A percentile compares a stretch with the other conserved stretches of the same genome.
Evolutionary conservation across 345 rosid species (phyloP).

Genomic region (Eucalyptus paniculata): DNA sequence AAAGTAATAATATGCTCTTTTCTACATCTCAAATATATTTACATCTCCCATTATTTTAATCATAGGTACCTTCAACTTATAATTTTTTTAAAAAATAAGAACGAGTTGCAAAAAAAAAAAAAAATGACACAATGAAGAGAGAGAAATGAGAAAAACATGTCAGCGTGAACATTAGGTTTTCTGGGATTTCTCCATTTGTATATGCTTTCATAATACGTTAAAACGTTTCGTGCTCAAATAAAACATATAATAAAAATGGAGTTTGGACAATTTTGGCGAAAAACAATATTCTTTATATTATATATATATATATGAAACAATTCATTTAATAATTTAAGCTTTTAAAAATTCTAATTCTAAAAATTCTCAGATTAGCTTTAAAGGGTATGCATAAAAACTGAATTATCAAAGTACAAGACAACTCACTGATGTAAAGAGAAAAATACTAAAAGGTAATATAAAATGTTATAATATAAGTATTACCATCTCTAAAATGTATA

Average conservation of each 20-base stretch:
- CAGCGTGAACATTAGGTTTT: background rate
- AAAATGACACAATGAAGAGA: background rate
- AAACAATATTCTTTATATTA: background rate
- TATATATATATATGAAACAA: no score
- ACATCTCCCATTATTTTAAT: background rate
- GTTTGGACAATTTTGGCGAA: background rate
- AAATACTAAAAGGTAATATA: background rate
- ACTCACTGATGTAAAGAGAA: background rate
- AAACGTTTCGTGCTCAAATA: background rate
- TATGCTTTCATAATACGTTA: background rate
- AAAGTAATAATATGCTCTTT: background rate
- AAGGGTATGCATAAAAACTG: background rate
- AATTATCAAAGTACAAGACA: background rate
- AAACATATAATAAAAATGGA: background rate
- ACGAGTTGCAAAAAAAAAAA: background rate
- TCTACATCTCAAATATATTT: background rate
- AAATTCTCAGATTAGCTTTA: background rate
- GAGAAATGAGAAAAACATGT: background rate
- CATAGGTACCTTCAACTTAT: background rate
- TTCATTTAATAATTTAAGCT: rapidly evolving
- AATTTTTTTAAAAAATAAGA: no score
- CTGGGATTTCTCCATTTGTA: no score
- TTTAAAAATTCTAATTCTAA: no score
- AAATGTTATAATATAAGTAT: background rate
- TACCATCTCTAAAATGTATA: background rate